phyloP scores from a whole-genome alignment of 768 basidiomycete genomes.

The Leccinum ochraceum region DNA sequence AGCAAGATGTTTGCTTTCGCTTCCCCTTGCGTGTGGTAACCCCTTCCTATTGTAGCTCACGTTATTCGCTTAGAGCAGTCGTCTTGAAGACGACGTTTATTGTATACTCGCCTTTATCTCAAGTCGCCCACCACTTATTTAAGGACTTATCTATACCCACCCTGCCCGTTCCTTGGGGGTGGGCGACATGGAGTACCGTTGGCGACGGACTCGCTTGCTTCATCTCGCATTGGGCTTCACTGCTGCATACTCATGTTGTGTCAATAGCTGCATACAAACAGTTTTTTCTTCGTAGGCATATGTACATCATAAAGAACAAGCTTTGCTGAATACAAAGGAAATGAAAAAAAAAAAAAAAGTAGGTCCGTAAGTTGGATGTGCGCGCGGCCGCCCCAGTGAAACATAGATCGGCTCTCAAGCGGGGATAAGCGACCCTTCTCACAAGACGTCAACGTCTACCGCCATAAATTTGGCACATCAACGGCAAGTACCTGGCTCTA shows the following conservation, averaged over 20 bases:
- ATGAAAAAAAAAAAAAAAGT: background rate
- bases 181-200: slow-evolving; percentile 27
- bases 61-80: slow-evolving; percentile 25
- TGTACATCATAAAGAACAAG: slow-evolving; percentile 36
- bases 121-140: slow-evolving; percentile 28
- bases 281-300: slow-evolving; percentile 32
- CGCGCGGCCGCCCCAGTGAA: slow-evolving; percentile 6
- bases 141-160: slow-evolving; percentile 37
- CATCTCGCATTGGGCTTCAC: slow-evolving; percentile 30
- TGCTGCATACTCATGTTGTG: slow-evolving; percentile 39
- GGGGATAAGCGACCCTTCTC: slow-evolving; percentile 9
- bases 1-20: slow-evolving; percentile 67
- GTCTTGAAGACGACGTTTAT: slow-evolving; percentile 33
- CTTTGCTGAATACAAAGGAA: slow-evolving; percentile 29
- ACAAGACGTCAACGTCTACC: slow-evolving; percentile 7
- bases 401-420: background rate
- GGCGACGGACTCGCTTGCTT: slow-evolving; percentile 28
- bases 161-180: slow-evolving; percentile 18
- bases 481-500: background rate
- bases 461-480: background rate
- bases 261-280: slow-evolving; percentile 37
- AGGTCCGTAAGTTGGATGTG: background rate
- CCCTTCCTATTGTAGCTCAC: slow-evolving; percentile 19
- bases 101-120: slow-evolving; percentile 18
- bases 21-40: slow-evolving; percentile 61